A percentile compares a stretch with the other conserved stretches of the same genome.
Evolutionary conservation across 225 moss, liverwort and hornwort genomes (phyloP).

Genomic region (Pseudoscleropodium purum): DNA sequence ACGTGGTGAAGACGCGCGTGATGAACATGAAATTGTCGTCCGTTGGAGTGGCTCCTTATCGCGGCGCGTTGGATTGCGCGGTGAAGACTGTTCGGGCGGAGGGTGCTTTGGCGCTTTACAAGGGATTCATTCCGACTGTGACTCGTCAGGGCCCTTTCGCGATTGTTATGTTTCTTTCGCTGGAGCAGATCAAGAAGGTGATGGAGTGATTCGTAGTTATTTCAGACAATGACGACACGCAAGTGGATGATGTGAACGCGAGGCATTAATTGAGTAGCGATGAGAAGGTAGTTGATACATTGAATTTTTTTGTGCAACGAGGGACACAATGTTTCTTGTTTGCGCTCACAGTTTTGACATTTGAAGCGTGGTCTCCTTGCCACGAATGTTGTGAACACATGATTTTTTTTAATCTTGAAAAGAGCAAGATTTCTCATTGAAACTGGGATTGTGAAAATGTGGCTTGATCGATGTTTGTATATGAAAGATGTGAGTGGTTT

Average conservation of each 20-base stretch:
- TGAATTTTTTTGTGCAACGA: not conserved
- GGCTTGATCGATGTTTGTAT: not conserved
- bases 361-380: no score
- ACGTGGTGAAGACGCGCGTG: conserved; percentile 80
- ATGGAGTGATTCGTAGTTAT: not conserved
- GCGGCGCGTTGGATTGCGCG: conserved; percentile 68
- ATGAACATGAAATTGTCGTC: conserved; percentile 64
- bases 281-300: not conserved
- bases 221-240: not conserved
- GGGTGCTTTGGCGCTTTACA: conserved; percentile 68
- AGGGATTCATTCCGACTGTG: conserved; percentile 78
- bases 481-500: not conserved
- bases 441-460: not conserved
- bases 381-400: not conserved
- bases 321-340: not conserved
- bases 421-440: not conserved
- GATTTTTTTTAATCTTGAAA: not conserved
- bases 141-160: conserved; percentile 72
- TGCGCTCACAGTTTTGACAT: not conserved
- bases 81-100: conserved; percentile 67
- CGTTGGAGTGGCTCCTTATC: conserved; percentile 38
- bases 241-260: not conserved
- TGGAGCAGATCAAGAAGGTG: conserved; percentile 65
- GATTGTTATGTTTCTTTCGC: conserved; percentile 61
- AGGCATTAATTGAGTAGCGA: not conserved